Evolutionary conservation across 495 filamentous ascomycete genomes (phyloP), one percentile per base, ranked within the genome.

Genomic region (Aspergillus olivimuriae): DNA sequence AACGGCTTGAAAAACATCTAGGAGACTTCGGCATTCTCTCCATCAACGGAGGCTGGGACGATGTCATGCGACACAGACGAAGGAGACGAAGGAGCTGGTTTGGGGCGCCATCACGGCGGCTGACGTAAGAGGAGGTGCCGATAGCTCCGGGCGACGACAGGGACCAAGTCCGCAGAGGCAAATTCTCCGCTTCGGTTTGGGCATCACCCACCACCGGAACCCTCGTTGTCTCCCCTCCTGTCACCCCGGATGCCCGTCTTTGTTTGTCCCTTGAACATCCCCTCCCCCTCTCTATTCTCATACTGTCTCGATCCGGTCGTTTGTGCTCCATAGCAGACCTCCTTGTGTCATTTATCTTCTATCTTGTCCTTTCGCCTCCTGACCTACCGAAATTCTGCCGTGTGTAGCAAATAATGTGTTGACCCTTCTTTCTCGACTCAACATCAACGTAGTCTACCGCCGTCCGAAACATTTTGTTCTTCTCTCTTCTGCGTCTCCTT

Each of bases 1-100:
- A 97, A 74, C 57, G 82, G 80, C 73, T 91, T 90, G 76, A 96
- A 80, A 74, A 90, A 91, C 89, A 94, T 94, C 75, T 87, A 87
- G 78, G 69, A 53, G 44, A 39, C 40, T 31, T 41, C 43, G 44
- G 53, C 79, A 77, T 78, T 28, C 65, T 62, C 58, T 50, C 41
- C 46, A 43, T 43, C 26, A 38, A 23, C 19, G 12, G 15, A 39
- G 31, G 34, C 23, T 46, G 39, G 18, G 35, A 34, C 20, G 44
- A 36, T 41, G 21, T 26, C 1, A 20, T 9, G 10, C 2, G 23
- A n/a, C 11, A 11, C 19, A 14, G 36, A 32, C 31, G 12, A 30
- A 41, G 9, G 8, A 11, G 21, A 21, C 11, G 15, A 31, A 34
- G 15, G 39, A 41, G 39, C 21, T 31, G 8, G 7, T 7, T n/a